Conservation (phyloP, 805 yeast genomes). For the Hanseniaspora valbyensis region DNA sequence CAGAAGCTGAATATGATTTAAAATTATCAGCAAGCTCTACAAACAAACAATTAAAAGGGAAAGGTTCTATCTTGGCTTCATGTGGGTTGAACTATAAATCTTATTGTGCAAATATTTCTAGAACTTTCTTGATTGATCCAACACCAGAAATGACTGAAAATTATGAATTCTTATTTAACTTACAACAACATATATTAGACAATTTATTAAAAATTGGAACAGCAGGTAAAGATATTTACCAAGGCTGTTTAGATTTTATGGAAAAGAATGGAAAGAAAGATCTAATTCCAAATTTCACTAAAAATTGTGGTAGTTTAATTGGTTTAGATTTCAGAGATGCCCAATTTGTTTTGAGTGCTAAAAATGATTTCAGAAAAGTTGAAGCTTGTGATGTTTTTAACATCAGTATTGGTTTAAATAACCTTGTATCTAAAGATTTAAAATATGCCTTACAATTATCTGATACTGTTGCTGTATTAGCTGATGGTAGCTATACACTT, state of each 20-base stretch:
- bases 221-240: conserved; percentile 55
- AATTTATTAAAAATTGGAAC: conserved; percentile 55
- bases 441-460: conserved; percentile 66
- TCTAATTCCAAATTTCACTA: conserved; percentile 51
- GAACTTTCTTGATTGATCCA: conserved; percentile 87
- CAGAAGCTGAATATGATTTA: conserved; percentile 76
- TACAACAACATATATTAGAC: conserved; percentile 54
- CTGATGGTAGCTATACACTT: conserved; percentile 35
- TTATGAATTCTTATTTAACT: conserved; percentile 61
- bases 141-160: conserved; percentile 64
- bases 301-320: conserved; percentile 75
- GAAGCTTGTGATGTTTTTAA: conserved; percentile 66
- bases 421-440: conserved; percentile 42
- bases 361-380: conserved; percentile 50
- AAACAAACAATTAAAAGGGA: conserved; percentile 49
- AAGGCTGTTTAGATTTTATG: conserved; percentile 49
- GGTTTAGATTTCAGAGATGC: conserved; percentile 87
- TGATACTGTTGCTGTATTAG: conserved; percentile 63
- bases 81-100: conserved; percentile 79
- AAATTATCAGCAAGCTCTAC: conserved; percentile 73
- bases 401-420: conserved; percentile 65
- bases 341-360: conserved; percentile 57
- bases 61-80: conserved; percentile 72
- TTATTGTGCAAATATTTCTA: conserved; percentile 76
- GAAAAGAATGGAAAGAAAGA: conserved; percentile 49